phyloP scores from a whole-genome alignment of 768 basidiomycete genomes.

The Lyophyllum semitale region DNA sequence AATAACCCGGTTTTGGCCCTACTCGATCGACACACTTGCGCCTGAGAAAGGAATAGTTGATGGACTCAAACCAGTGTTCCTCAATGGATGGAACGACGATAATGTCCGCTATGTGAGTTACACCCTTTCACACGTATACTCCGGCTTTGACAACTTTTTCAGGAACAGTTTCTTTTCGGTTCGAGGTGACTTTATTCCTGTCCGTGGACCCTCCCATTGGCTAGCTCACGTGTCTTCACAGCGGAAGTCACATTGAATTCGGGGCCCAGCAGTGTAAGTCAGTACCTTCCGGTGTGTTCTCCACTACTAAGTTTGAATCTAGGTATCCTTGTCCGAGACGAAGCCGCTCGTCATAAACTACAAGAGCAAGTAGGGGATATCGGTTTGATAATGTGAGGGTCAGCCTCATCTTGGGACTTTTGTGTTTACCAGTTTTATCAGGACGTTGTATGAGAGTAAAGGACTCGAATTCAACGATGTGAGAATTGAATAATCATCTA shows the following conservation, averaged over 20 bases:
- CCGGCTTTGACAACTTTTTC: not conserved
- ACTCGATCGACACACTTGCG: constrained; percentile 60
- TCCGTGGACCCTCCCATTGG: not conserved
- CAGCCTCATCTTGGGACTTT: not conserved
- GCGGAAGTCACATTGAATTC: constrained; percentile 54
- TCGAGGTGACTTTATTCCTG: constrained; percentile 35
- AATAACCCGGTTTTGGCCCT: constrained; percentile 61
- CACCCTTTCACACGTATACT: not conserved
- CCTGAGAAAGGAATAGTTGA: constrained; percentile 57
- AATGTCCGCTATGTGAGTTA: constrained; percentile 36
- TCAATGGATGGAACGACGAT: constrained; percentile 46
- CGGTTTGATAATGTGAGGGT: constrained; percentile 57
- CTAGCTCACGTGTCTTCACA: constrained; percentile 14
- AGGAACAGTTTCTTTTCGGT: constrained; percentile 62
- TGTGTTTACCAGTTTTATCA: constrained; percentile 11
- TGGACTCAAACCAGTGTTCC: constrained; percentile 61
- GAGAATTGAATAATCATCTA: constrained; percentile 2
- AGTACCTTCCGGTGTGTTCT: not conserved
- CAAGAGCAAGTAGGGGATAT: constrained; percentile 56
- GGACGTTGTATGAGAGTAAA: constrained; percentile 66
- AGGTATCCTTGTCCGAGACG: constrained; percentile 75
- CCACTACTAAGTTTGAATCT: not conserved
- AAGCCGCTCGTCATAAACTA: constrained; percentile 49
- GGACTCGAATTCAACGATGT: constrained; percentile 71
- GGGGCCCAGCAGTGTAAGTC: constrained; percentile 67